phyloP scores from a whole-genome alignment of 73 alveolate species.

The Tetrahymena thermophila region DNA sequence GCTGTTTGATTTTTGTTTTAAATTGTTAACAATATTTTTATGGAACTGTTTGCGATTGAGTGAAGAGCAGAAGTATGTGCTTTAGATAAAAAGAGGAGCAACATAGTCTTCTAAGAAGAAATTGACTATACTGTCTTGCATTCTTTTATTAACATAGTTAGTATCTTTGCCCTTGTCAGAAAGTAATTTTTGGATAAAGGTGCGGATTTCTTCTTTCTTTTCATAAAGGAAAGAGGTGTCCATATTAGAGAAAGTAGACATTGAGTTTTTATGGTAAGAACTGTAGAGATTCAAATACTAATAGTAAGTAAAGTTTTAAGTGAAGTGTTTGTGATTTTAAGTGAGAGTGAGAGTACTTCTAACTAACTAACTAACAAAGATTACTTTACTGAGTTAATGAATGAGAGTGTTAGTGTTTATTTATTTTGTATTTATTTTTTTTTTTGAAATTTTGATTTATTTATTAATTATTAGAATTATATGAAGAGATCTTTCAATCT shows the following conservation, averaged over 20 bases:
- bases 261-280: background rate
- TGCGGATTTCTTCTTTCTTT: background rate
- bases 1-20: background rate
- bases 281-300: too few species aligned
- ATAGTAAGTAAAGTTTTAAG: too few species aligned
- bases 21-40: background rate
- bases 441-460: background rate
- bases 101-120: background rate
- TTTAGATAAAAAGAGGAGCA: background rate
- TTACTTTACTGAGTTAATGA: background rate
- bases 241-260: background rate
- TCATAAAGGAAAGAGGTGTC: background rate
- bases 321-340: too few species aligned
- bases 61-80: background rate
- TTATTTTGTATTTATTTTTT: background rate
- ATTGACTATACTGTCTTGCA: background rate
- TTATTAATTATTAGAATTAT: background rate
- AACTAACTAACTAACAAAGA: background rate
- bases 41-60: background rate
- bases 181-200: background rate
- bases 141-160: background rate
- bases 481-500: background rate
- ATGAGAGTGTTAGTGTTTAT: background rate
- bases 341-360: background rate
- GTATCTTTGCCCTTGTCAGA: background rate